Percentiles rank a stretch among this genome's conserved stretches.
phyloP scores from a whole-genome alignment of 352 stramenopile species.

The Phytophthora pseudosyringae region DNA sequence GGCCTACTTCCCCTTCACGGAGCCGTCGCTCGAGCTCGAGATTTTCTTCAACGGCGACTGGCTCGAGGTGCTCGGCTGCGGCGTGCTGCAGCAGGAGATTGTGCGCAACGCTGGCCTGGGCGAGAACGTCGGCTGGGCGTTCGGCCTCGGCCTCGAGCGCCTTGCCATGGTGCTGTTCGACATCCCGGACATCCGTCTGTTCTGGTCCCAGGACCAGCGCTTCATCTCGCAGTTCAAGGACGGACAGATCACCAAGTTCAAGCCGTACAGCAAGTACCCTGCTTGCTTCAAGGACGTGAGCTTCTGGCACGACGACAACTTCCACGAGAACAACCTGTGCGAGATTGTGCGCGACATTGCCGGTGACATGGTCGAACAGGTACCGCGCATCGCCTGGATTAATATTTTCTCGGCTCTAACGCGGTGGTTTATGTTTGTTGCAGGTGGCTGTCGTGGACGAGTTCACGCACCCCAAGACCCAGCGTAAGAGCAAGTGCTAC shows the following conservation, averaged over 20 bases:
- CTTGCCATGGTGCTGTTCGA: constrained; percentile 99
- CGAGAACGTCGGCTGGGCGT: constrained; percentile 96
- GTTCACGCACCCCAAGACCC: constrained; percentile 98
- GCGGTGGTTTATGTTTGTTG: constrained; percentile 3
- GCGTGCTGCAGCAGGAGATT: constrained; percentile 96
- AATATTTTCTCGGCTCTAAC: constrained; percentile 1
- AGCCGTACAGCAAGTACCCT: constrained; percentile 99
- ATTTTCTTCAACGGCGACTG: constrained; percentile 98
- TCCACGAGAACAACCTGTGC: constrained; percentile 98
- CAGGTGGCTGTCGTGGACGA: constrained; percentile 93
- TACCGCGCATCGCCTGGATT: constrained; percentile 19
- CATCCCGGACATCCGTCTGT: constrained; percentile 99
- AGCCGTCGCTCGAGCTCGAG: constrained; percentile 98
- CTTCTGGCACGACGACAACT: constrained; percentile 94
- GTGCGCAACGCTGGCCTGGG: constrained; percentile 86
- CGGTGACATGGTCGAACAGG: constrained; percentile 97
- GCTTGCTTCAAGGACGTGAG: constrained; percentile 99
- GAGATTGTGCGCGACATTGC: constrained; percentile 96
- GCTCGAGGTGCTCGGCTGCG: constrained; percentile 99
- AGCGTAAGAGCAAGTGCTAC: constrained; percentile 96
- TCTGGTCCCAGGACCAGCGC: constrained; percentile 97
- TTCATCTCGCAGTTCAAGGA: constrained; percentile 95
- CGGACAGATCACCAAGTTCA: constrained; percentile 96
- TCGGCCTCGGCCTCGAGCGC: constrained; percentile 98
- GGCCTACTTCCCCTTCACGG: constrained; percentile 99